phyloP scores from a whole-genome alignment of 305 asterid genomes.

The Fraxinus sp. region DNA sequence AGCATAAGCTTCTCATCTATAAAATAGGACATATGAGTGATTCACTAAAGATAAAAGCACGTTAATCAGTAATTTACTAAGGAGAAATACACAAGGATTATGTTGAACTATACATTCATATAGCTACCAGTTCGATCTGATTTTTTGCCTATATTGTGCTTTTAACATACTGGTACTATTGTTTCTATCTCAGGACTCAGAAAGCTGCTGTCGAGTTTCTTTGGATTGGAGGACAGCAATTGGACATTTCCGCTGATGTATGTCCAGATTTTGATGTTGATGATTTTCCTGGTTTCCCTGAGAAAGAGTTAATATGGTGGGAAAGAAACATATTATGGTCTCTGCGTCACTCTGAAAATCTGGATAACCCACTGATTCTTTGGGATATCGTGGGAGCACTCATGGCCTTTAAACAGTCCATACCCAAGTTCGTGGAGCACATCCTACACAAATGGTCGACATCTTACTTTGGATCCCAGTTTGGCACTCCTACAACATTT shows the following conservation, averaged over 20 bases:
- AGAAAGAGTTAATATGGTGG: slow-evolving; percentile 65
- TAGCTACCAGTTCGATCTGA: slow-evolving; percentile 11
- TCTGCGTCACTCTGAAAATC: slow-evolving; percentile 42
- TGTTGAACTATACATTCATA: neutral
- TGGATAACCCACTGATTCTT: slow-evolving; percentile 51
- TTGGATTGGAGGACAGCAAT: slow-evolving; percentile 93
- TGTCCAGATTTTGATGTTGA: slow-evolving; percentile 38
- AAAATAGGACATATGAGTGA: neutral
- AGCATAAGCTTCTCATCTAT: neutral
- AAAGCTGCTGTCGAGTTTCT: slow-evolving; percentile 73
- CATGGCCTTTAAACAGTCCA: slow-evolving; percentile 56
- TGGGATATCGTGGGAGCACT: slow-evolving; percentile 77
- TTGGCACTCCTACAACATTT: slow-evolving; percentile 33
- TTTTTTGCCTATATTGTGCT: slow-evolving; percentile 10
- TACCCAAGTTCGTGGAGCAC: slow-evolving; percentile 48
- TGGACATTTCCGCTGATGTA: slow-evolving; percentile 39
- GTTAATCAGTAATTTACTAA: neutral
- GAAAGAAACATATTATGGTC: slow-evolving; percentile 65
- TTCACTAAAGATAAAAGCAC: neutral
- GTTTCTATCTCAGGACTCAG: slow-evolving; percentile 49
- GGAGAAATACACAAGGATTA: neutral
- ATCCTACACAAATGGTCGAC: slow-evolving; percentile 62
- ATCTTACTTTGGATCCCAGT: slow-evolving; percentile 43
- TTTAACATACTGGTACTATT: slow-evolving; percentile 13
- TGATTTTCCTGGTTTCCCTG: slow-evolving; percentile 53